These are phyloP conservation scores for Penicillium diatomitis DNA, from an alignment of 495 filamentous ascomycete genomes.

Conservation along the genomic window DNA sequence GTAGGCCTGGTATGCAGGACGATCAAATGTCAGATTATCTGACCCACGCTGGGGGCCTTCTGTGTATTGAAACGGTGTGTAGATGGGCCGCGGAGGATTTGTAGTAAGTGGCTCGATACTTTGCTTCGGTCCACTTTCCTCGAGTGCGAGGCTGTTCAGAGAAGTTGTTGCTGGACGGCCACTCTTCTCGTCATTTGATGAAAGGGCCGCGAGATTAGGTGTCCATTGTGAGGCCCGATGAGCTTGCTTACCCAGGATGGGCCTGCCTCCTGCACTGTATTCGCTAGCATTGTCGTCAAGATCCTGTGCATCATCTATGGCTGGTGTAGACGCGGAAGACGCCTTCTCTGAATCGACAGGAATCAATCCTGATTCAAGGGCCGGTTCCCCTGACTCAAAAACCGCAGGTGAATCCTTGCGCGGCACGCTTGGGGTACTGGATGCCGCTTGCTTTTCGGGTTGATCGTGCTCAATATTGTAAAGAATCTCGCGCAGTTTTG, in stretches of 20 bases:
- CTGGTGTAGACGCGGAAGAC: conserved; percentile 1
- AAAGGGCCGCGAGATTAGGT: conserved; percentile 7
- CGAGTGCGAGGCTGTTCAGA: conserved; percentile 18
- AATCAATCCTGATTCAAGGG: conserved; percentile 28
- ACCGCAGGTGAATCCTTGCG: conserved; percentile 4
- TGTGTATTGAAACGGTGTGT: conserved; percentile 38
- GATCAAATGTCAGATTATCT: conserved; percentile 28
- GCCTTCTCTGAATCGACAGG: conserved; percentile 24
- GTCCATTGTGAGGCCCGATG: conserved; percentile 7
- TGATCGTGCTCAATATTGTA: conserved; percentile 40
- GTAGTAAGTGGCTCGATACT: conserved; percentile 23
- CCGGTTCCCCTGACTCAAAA: conserved; percentile 6
- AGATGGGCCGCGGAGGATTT: conserved; percentile 37
- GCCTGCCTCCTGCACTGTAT: conserved; percentile 44
- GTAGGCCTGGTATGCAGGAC: conserved; percentile 39
- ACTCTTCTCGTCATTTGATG: conserved; percentile 3
- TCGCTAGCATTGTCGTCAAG: conserved; percentile 15
- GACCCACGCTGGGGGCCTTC: conserved; percentile 41
- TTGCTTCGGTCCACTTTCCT: conserved; percentile 13
- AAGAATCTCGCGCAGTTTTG: conserved; percentile 42
- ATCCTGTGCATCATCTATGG: conserved; percentile 18
- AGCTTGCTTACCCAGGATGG: conserved; percentile 21
- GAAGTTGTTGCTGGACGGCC: conserved; percentile 10
- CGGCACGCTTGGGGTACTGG: conserved; percentile 3
- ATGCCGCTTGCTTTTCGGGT: conserved; percentile 4